phyloP scores from a whole-genome alignment of 176 grass and related monocot species.

The Oryza coarctata region DNA sequence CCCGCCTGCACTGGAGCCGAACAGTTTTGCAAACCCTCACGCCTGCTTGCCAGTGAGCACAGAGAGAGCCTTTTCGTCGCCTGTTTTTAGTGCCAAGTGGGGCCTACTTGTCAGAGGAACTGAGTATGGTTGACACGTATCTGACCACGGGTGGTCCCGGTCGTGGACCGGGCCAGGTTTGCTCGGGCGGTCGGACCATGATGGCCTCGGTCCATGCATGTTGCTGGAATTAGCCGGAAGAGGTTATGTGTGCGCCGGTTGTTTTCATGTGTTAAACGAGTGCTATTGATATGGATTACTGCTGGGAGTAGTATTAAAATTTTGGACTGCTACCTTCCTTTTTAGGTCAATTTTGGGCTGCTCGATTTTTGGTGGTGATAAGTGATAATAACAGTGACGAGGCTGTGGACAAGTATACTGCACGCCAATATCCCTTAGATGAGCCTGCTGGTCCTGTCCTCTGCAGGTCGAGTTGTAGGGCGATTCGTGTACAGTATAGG shows the following conservation, averaged over 20 bases:
- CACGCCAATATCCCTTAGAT: too few species aligned
- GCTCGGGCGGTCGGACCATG: neutral
- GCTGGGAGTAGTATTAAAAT: neutral
- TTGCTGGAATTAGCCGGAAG: neutral
- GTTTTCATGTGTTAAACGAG: constrained; percentile 24
- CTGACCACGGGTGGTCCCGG: constrained; percentile 24
- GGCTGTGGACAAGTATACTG: neutral
- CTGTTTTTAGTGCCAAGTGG: neutral
- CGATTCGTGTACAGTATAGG: neutral
- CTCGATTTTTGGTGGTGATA: neutral
- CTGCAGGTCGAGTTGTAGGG: too few species aligned
- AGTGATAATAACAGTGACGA: neutral
- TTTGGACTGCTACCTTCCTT: neutral
- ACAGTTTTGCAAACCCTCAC: constrained; percentile 25
- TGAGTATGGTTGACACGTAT: constrained; percentile 30
- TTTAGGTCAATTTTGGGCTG: neutral
- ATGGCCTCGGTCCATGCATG: constrained; percentile 14
- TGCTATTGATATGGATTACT: neutral
- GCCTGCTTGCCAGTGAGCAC: neutral
- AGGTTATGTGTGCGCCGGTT: constrained; percentile 1
- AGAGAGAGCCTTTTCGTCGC: constrained; percentile 30
- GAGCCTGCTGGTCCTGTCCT: neutral
- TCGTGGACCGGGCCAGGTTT: constrained; percentile 22
- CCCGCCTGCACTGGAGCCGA: constrained; percentile 1
- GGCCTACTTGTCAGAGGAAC: neutral